These are phyloP conservation scores for Batkoa obscura DNA, from an alignment of 371 early-diverging fungal genomes.

Conservation along the genomic window DNA sequence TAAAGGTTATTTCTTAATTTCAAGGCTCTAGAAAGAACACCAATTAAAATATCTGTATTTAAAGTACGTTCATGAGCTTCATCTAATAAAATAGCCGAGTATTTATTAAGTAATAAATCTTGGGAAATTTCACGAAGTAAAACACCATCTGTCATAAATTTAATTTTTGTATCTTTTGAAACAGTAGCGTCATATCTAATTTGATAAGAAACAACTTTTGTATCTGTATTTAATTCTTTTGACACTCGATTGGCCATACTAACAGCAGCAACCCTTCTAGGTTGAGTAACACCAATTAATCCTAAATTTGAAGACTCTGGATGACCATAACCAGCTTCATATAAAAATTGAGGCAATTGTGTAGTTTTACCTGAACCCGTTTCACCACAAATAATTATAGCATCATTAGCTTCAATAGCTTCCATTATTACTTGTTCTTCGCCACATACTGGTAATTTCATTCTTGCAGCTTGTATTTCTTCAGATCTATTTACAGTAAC, in stretches of 20 bases:
- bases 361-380: conserved; percentile 98
- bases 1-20: conserved; percentile 21
- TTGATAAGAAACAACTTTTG: conserved; percentile 33
- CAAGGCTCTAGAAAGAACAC: conserved; percentile 17
- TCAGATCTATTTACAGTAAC: conserved; percentile 55
- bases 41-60: conserved; percentile 95
- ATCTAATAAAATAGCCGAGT: conserved; percentile 92
- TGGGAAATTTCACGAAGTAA: conserved; percentile 79
- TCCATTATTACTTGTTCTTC: conserved; percentile 58
- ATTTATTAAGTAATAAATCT: conserved; percentile 77
- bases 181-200: conserved; percentile 85
- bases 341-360: conserved; percentile 96
- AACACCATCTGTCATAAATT: conserved; percentile 99
- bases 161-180: conserved; percentile 61
- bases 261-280: conserved; percentile 98
- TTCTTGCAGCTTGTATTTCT: conserved; percentile 51
- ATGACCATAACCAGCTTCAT: conserved; percentile 90
- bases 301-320: conserved; percentile 64
- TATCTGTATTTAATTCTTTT: conserved; percentile 54
- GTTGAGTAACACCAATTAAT: conserved; percentile 95
- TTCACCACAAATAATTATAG: conserved; percentile 88
- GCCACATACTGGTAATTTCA: conserved; percentile 68
- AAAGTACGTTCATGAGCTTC: conserved; percentile 98
- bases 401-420: conserved; percentile 28
- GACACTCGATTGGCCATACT: conserved; percentile 91